Evolutionary conservation across 2,329 filamentous ascomycete species (phyloP).

Genomic region (Emmonsiellopsis sp.): DNA sequence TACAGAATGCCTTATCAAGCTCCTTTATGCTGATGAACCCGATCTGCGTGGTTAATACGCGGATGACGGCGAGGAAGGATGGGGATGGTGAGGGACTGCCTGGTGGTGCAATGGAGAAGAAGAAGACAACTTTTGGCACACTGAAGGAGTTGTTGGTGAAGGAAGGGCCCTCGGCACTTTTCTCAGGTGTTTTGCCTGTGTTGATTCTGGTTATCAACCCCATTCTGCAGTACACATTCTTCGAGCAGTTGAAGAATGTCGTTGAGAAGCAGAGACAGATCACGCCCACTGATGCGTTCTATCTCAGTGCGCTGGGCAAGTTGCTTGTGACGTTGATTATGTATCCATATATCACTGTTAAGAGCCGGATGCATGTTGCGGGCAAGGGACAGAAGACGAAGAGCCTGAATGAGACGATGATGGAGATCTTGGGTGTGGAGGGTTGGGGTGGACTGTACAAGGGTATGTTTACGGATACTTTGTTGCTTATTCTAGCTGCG

Average conservation of each 20-base stretch:
- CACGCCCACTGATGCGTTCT: slow-evolving; percentile 78
- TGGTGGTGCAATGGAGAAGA: slow-evolving; percentile 43
- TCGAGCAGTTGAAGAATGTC: slow-evolving; percentile 92
- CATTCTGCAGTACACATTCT: slow-evolving; percentile 96
- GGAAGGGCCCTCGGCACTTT: slow-evolving; percentile 77
- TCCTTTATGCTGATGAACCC: slow-evolving; percentile 81
- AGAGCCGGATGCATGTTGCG: slow-evolving; percentile 94
- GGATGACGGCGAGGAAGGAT: slow-evolving; percentile 83
- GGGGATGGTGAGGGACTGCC: slow-evolving; percentile 35
- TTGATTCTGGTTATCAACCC: slow-evolving; percentile 95
- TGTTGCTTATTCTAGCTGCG: not conserved
- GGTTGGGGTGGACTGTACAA: slow-evolving; percentile 90
- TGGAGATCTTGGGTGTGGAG: slow-evolving; percentile 73
- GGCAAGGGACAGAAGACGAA: slow-evolving; percentile 61
- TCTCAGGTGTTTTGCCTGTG: slow-evolving; percentile 85
- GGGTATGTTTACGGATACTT: slow-evolving; percentile 47
- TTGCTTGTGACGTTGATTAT: slow-evolving; percentile 87
- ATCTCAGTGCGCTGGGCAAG: slow-evolving; percentile 87
- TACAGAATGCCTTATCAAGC: no score
- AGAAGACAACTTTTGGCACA: slow-evolving; percentile 69
- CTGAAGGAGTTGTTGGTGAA: slow-evolving; percentile 69
- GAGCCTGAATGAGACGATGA: slow-evolving; percentile 68
- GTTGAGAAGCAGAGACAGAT: slow-evolving; percentile 69
- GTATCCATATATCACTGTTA: slow-evolving; percentile 97
- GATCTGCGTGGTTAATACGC: slow-evolving; percentile 98